Base-by-base conservation (phyloP, 305 asterid genomes). In the Fraxinus albicans region DNA sequence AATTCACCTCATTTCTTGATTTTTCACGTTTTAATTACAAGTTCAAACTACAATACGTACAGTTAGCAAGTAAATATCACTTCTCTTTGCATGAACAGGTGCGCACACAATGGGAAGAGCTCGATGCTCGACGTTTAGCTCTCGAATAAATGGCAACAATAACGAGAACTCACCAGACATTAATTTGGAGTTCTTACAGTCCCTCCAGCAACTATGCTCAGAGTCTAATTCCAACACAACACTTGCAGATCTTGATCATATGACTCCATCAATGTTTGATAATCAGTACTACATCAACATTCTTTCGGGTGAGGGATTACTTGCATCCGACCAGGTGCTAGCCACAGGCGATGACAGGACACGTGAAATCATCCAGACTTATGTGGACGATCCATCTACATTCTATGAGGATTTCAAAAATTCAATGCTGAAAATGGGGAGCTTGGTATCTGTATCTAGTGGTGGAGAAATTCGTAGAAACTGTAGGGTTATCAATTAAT, bases 61-160 rank as follows among this genome's bases (percentile, higher is more conserved):
- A 4, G 6, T 50, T 15, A 15, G n/a, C 23, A 23, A 53, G 23
- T 17, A 53, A 17, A 53, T 7, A 53, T 1, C 25, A 5, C 25
- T 53, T 53, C 10, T 76, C 74, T 6, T 3, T 36, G 67, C 38
- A 77, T 70, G 47, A 67, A 1, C 86, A 91, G 97, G 97, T 21
- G 96, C 96, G 0, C 97, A 92, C 88, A 95, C 98, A 1, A 77
- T 93, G 83, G 98, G 98, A 2, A 93, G 91, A 81, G 98, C 96
- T 9, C 90, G 97, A 33, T 95, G 98, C 88, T 85, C 93, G 0
- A 87, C 94, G 1, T 93, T 95, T 44, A 86, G 58, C 80, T 80
- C 85, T 7, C 89, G 95, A 34, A 82, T 92, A 69, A 90, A 85
- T 72, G 73, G 85, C 25, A 82, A 73, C 35, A 70, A 31, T 55